Evolutionary conservation across 1,139 yeast genomes (phyloP).

Genomic region (Petasospora fabianii): DNA sequence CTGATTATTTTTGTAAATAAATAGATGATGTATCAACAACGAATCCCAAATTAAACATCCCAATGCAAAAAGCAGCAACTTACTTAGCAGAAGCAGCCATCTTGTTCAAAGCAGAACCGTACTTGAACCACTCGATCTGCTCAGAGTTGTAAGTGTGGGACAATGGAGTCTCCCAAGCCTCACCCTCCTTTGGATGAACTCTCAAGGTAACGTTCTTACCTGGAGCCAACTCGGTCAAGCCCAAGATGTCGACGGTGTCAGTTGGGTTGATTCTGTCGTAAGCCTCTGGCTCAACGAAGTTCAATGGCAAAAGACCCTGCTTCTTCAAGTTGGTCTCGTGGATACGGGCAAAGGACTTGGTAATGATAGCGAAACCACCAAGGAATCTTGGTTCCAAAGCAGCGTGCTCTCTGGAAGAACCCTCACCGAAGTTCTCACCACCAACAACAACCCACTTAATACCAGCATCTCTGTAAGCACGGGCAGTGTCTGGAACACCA

Average conservation of each 20-base stretch:
- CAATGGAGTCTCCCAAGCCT: slow-evolving; percentile 68
- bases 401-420: slow-evolving; percentile 98
- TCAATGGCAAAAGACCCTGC: slow-evolving; percentile 94
- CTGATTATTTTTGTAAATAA: too few relatives aligned
- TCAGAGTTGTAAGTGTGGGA: slow-evolving; percentile 94
- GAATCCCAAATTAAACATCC: not conserved
- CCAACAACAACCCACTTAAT: slow-evolving; percentile 95
- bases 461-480: slow-evolving; percentile 84
- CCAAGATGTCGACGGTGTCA: slow-evolving; percentile 74
- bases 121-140: slow-evolving; percentile 99
- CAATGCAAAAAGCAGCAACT: slow-evolving; percentile 3
- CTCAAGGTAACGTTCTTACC: slow-evolving; percentile 74
- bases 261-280: slow-evolving; percentile 77
- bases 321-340: slow-evolving; percentile 93
- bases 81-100: slow-evolving; percentile 51
- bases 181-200: slow-evolving; percentile 75
- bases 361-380: slow-evolving; percentile 84
- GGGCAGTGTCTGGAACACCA: slow-evolving; percentile 97
- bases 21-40: not conserved
- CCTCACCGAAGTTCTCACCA: slow-evolving; percentile 98
- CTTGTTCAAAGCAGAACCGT: slow-evolving; percentile 98
- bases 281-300: slow-evolving; percentile 84
- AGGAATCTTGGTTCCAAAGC: slow-evolving; percentile 92
- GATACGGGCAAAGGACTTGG: slow-evolving; percentile 96
- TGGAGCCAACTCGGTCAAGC: slow-evolving; percentile 71